A percentile compares a stretch with the other conserved stretches of the same genome.
phyloP scores from a whole-genome alignment of 2,329 filamentous ascomycete genomes.

The Akanthomyces uredinophilus region DNA sequence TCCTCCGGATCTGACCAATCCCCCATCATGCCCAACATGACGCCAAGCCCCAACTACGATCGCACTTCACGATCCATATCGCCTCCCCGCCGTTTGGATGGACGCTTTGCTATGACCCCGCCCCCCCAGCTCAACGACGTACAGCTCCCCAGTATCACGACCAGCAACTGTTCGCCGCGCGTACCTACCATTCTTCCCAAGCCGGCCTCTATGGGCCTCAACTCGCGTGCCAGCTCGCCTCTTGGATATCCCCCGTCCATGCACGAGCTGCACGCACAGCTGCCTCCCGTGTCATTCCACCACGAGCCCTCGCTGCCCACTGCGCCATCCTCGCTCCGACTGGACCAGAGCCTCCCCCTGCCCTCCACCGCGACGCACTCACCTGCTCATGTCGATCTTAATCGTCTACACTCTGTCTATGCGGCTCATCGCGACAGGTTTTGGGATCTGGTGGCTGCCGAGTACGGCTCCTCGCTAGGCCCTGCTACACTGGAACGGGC shows the following conservation, averaged over 20 bases:
- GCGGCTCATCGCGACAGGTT: constrained; percentile 64
- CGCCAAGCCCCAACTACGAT: constrained; percentile 48
- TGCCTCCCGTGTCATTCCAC: constrained; percentile 38
- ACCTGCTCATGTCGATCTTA: constrained; percentile 52
- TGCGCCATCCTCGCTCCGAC: constrained; percentile 45
- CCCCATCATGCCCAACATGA: constrained; percentile 41
- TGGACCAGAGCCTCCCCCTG: constrained; percentile 52
- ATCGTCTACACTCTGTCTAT: constrained; percentile 66
- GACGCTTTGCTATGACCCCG: constrained; percentile 37
- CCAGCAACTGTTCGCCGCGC: constrained; percentile 38
- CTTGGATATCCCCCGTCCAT: constrained; percentile 37
- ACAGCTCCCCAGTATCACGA: constrained; percentile 51
- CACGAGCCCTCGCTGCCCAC: constrained; percentile 26
- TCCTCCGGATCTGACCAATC: constrained; percentile 56
- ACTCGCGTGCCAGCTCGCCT: constrained; percentile 31
- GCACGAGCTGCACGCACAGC: constrained; percentile 40
- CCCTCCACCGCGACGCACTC: constrained; percentile 29
- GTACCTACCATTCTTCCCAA: constrained; percentile 63
- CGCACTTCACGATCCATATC: constrained; percentile 44
- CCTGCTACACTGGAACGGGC: constrained; percentile 63
- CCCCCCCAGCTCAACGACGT: constrained; percentile 41
- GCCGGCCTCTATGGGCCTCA: constrained; percentile 48
- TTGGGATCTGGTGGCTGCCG: constrained; percentile 66
- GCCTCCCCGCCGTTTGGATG: constrained; percentile 35
- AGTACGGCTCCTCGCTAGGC: constrained; percentile 62